A percentile compares a stretch with the other conserved stretches of the same genome.
These are phyloP conservation scores for Ordospora pajunii DNA, from an alignment of 371 early-diverging fungal genomes.

Conservation along the genomic window DNA sequence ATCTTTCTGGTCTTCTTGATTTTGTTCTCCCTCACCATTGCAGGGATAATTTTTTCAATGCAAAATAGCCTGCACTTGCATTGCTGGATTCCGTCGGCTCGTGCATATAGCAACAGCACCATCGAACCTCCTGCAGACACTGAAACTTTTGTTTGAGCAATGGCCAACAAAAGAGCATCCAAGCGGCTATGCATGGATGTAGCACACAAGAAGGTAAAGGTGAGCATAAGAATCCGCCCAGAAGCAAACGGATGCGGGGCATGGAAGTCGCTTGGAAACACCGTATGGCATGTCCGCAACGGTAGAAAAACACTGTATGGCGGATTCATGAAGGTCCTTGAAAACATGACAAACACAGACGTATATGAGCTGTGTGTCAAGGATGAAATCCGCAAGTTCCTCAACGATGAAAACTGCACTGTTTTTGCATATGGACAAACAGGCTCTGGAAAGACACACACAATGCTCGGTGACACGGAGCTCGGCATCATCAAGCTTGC, in stretches of 20 bases:
- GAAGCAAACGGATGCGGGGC: neutral
- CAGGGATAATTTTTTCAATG: constrained; percentile 42
- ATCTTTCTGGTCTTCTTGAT: constrained; percentile 57
- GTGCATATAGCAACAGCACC: too few relatives aligned
- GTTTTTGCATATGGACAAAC: constrained; percentile 61
- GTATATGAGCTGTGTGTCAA: constrained; percentile 20
- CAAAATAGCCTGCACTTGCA: neutral
- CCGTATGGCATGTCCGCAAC: neutral
- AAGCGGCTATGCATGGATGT: neutral
- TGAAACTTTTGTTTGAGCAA: constrained; percentile 5
- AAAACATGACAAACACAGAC: constrained; percentile 2
- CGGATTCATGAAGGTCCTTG: constrained; percentile 1
- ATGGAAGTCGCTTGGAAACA: constrained; percentile 1
- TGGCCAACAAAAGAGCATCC: neutral
- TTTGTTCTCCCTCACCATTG: constrained; percentile 40
- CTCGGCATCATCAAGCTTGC: constrained; percentile 49
- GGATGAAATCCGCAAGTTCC: constrained; percentile 7
- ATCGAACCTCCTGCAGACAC: neutral
- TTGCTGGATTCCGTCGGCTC: too few relatives aligned
- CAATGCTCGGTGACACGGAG: constrained; percentile 50
- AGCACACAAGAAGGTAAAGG: constrained; percentile 10
- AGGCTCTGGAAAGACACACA: constrained; percentile 61
- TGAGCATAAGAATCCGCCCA: constrained; percentile 1
- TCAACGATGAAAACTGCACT: constrained; percentile 31
- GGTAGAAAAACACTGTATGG: neutral